Percentiles rank a stretch among this genome's conserved stretches.
Evolutionary conservation across 1,139 yeast genomes (phyloP).

Genomic region (Yamadazyma siamensis): DNA sequence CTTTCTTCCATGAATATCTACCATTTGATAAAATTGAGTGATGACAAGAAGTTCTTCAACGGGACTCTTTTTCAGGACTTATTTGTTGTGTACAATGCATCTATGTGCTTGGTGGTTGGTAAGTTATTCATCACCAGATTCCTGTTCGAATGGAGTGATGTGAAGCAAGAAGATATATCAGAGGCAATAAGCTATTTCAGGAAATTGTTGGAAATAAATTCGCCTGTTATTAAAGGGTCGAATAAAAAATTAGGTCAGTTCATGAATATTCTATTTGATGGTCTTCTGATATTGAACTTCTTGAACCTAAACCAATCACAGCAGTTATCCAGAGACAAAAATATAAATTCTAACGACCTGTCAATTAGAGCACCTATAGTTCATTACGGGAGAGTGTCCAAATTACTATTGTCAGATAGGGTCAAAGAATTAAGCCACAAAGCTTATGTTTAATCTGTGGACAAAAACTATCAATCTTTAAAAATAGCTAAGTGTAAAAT

Average conservation of each 20-base stretch:
- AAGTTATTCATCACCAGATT: constrained; percentile 3
- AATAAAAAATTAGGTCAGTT: constrained; percentile 8
- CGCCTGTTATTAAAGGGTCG: constrained; percentile 6
- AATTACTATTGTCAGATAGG: too few species aligned
- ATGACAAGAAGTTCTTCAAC: constrained; percentile 4
- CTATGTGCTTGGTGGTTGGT: constrained; percentile 9
- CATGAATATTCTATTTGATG: constrained; percentile 9
- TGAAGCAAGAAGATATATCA: constrained; percentile 1
- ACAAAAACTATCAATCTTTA: too few species aligned
- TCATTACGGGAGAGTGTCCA: too few species aligned
- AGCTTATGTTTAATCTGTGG: too few species aligned
- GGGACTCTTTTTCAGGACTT: constrained; percentile 9
- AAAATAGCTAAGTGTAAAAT: constrained; percentile 7
- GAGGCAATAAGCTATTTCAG: constrained; percentile 5
- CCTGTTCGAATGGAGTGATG: not conserved
- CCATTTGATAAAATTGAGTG: constrained; percentile 1
- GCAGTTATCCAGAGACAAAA: too few species aligned
- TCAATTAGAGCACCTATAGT: too few species aligned
- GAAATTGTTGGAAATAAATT: constrained; percentile 3
- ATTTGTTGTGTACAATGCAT: constrained; percentile 7
- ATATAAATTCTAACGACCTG: too few species aligned
- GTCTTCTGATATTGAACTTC: constrained; percentile 8
- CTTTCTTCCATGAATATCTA: constrained; percentile 5
- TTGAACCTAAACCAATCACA: too few species aligned
- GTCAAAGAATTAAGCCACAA: too few species aligned